These are phyloP conservation scores for Meredithiella fracta DNA, from an alignment of 2,329 filamentous ascomycete species.

Conservation along the genomic window DNA sequence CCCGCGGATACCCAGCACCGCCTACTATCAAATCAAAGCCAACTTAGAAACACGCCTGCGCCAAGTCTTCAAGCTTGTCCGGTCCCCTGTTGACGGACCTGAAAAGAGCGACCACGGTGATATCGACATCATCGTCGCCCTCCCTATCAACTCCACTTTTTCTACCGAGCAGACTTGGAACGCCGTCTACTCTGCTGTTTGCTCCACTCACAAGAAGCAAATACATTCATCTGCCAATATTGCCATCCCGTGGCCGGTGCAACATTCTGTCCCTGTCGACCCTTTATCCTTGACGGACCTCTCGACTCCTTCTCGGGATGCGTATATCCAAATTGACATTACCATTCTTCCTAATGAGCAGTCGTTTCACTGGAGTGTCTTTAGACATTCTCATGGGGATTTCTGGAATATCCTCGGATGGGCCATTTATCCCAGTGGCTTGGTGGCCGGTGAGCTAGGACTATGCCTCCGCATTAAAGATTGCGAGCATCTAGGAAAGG, in stretches of 20 bases:
- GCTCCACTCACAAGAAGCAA: not conserved
- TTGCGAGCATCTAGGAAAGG: constrained; percentile 43
- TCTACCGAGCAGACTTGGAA: not conserved
- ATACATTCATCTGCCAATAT: constrained; percentile 22
- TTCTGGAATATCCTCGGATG: constrained; percentile 47
- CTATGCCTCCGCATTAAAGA: constrained; percentile 51
- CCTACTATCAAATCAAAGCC: constrained; percentile 38
- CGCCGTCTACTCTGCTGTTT: not conserved
- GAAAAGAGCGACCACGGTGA: constrained; percentile 55
- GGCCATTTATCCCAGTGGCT: constrained; percentile 45
- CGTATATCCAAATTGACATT: constrained; percentile 51
- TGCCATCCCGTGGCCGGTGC: constrained; percentile 39
- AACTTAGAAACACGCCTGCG: constrained; percentile 31
- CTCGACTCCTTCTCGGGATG: not conserved
- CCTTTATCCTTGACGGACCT: not conserved
- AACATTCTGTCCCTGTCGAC: not conserved
- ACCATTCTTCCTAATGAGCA: constrained; percentile 30
- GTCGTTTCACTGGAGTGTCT: constrained; percentile 44
- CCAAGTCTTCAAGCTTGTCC: constrained; percentile 37
- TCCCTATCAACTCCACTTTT: constrained; percentile 16
- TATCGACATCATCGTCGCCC: constrained; percentile 49
- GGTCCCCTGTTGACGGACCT: constrained; percentile 49
- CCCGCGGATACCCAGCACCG: constrained; percentile 44
- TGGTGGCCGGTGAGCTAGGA: constrained; percentile 47
- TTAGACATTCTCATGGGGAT: constrained; percentile 59